phyloP scores from a whole-genome alignment of 352 stramenopile genomes.

The Plasmopara halstedii region DNA sequence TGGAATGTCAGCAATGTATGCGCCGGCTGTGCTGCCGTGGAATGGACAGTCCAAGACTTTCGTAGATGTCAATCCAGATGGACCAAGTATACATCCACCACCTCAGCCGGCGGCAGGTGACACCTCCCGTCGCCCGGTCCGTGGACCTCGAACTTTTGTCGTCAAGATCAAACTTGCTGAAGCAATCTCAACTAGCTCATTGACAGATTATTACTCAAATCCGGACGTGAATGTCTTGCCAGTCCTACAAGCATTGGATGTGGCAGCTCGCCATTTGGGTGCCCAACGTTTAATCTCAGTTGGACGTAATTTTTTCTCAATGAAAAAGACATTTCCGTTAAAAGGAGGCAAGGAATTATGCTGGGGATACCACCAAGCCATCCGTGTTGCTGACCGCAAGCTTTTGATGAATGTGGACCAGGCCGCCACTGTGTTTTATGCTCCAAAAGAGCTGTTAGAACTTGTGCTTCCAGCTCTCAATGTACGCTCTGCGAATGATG shows the following conservation, averaged over 20 bases:
- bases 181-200: constrained; percentile 36
- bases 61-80: constrained; percentile 45
- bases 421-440: constrained; percentile 63
- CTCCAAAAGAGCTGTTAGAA: constrained; percentile 41
- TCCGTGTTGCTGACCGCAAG: constrained; percentile 44
- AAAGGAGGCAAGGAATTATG: constrained; percentile 60
- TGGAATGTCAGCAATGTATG: constrained; percentile 53
- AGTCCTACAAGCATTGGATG: constrained; percentile 61
- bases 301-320: constrained; percentile 64
- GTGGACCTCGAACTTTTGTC: constrained; percentile 46
- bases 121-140: constrained; percentile 18
- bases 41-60: constrained; percentile 37
- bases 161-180: constrained; percentile 66
- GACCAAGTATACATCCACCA: constrained; percentile 6
- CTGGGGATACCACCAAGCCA: constrained; percentile 68
- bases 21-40: constrained; percentile 40
- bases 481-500: constrained; percentile 23
- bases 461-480: constrained; percentile 38
- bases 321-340: constrained; percentile 48
- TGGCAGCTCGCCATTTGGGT: constrained; percentile 53
- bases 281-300: constrained; percentile 52
- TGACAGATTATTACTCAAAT: constrained; percentile 45
- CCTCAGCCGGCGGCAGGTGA: constrained; percentile 14
- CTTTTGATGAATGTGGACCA: constrained; percentile 70
- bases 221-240: constrained; percentile 53